Evolutionary conservation across 2,329 filamentous ascomycete genomes (phyloP).

Genomic region (Diplocarpon rosae): DNA sequence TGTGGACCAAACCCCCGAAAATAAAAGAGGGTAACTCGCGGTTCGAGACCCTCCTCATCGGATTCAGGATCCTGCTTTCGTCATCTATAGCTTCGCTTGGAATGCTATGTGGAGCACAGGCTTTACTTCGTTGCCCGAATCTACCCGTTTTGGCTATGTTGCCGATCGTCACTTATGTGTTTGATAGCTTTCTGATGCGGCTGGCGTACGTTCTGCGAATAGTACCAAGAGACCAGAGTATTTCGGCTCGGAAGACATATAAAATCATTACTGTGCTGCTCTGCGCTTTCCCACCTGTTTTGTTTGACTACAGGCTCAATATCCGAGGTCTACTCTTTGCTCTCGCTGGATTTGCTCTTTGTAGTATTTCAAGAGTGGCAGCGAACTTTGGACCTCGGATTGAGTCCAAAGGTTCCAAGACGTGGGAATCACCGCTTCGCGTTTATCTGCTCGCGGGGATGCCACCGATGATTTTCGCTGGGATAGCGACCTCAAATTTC

Average conservation of each 20-base stretch:
- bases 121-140: constrained; percentile 19
- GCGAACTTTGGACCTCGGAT: constrained; percentile 15
- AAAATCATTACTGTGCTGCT: constrained; percentile 13
- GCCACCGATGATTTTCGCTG: constrained; percentile 16
- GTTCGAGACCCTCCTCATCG: constrained; percentile 11
- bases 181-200: constrained; percentile 20
- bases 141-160: constrained; percentile 1
- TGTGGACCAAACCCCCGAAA: constrained; percentile 8
- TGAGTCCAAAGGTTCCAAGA: constrained; percentile 7
- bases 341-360: constrained; percentile 13
- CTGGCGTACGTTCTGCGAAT: constrained; percentile 12
- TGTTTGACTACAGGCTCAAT: constrained; percentile 21
- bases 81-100: constrained; percentile 11
- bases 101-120: constrained; percentile 15
- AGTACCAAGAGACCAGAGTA: constrained; percentile 9
- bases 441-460: constrained; percentile 19
- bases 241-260: constrained; percentile 9
- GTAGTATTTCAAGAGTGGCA: constrained; percentile 19
- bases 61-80: constrained; percentile 11
- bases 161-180: constrained; percentile 21
- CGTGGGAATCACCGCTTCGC: constrained; percentile 16
- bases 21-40: constrained; percentile 8
- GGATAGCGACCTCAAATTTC: constrained; percentile 14
- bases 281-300: constrained; percentile 6
- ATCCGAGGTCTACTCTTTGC: constrained; percentile 10